phyloP scores from a whole-genome alignment of 1,284 basidiomycete genomes.

The Grifola frondosa region DNA sequence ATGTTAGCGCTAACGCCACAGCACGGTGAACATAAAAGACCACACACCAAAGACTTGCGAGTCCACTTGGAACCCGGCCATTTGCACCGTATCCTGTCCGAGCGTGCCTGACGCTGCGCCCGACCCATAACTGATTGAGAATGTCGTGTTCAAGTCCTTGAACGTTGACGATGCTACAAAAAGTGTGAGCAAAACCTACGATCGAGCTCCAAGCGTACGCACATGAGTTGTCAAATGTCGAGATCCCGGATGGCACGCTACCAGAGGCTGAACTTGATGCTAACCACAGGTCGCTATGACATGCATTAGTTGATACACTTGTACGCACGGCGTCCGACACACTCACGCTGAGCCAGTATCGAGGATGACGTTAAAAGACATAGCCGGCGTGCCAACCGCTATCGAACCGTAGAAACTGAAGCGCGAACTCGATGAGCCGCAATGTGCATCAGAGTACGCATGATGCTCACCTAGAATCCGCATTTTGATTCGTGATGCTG shows the following conservation, averaged over 20 bases:
- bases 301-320: not conserved
- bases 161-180: slow-evolving; percentile 29
- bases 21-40: slow-evolving; percentile 16
- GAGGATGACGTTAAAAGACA: slow-evolving; percentile 40
- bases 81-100: slow-evolving; percentile 40
- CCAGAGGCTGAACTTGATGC: slow-evolving; percentile 16
- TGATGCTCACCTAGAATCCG: slow-evolving; percentile 32
- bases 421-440: not conserved
- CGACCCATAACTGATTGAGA: slow-evolving; percentile 33
- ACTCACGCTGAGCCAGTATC: slow-evolving; percentile 61
- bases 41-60: slow-evolving; percentile 42
- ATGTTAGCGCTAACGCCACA: not conserved
- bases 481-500: slow-evolving; percentile 30
- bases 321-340: not conserved
- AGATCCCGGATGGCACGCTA: slow-evolving; percentile 20
- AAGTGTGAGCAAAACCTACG: slow-evolving; percentile 1
- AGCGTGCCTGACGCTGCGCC: slow-evolving; percentile 36
- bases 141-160: slow-evolving; percentile 21
- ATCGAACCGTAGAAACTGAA: slow-evolving; percentile 40
- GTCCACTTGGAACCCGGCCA: slow-evolving; percentile 44
- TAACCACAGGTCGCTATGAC: slow-evolving; percentile 30
- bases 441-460: slow-evolving; percentile 4
- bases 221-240: slow-evolving; percentile 26
- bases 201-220: not conserved
- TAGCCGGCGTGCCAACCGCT: slow-evolving; percentile 41